A percentile compares a stretch with the other conserved stretches of the same genome.
Evolutionary conservation across 2,329 filamentous ascomycete species (phyloP).

Genomic region (Gnomoniopsis smithogilvyi): DNA sequence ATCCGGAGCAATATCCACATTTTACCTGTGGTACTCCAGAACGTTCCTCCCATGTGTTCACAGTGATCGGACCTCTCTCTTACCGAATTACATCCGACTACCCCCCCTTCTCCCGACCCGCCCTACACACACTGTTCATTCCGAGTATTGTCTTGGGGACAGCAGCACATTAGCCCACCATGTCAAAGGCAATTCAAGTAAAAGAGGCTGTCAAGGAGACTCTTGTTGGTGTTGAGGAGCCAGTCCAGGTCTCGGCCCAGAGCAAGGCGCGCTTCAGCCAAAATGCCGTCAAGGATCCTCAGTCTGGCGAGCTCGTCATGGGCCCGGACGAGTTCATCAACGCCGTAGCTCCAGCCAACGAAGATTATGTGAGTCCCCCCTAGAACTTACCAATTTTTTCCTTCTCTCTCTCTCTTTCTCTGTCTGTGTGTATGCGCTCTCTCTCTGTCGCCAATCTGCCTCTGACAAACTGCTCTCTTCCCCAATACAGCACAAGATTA

Average conservation of each 20-base stretch:
- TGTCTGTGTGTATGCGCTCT: too few relatives aligned
- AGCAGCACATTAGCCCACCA: constrained; percentile 22
- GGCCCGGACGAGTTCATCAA: constrained; percentile 83
- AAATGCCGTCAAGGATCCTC: constrained; percentile 72
- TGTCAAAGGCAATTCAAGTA: constrained; percentile 46
- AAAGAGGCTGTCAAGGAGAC: constrained; percentile 76
- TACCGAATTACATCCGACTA: background rate
- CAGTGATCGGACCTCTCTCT: background rate
- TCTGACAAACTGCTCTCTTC: too few relatives aligned
- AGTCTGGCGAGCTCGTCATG: constrained; percentile 76
- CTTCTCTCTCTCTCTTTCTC: too few relatives aligned
- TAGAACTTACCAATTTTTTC: constrained; percentile 14
- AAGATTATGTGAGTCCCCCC: constrained; percentile 88
- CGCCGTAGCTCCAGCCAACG: constrained; percentile 78
- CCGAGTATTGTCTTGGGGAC: background rate
- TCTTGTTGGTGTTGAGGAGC: constrained; percentile 62
- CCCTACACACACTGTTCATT: background rate
- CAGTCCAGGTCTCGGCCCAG: constrained; percentile 66
- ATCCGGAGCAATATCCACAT: too few relatives aligned
- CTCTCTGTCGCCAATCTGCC: constrained; percentile 10
- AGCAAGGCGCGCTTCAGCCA: constrained; percentile 73
- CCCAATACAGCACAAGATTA: constrained; percentile 99
- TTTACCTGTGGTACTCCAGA: too few relatives aligned
- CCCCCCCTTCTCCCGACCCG: background rate
- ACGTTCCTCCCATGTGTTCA: background rate